These are phyloP conservation scores for Lactarius tabidus DNA, from an alignment of 768 basidiomycete species.

Conservation along the genomic window DNA sequence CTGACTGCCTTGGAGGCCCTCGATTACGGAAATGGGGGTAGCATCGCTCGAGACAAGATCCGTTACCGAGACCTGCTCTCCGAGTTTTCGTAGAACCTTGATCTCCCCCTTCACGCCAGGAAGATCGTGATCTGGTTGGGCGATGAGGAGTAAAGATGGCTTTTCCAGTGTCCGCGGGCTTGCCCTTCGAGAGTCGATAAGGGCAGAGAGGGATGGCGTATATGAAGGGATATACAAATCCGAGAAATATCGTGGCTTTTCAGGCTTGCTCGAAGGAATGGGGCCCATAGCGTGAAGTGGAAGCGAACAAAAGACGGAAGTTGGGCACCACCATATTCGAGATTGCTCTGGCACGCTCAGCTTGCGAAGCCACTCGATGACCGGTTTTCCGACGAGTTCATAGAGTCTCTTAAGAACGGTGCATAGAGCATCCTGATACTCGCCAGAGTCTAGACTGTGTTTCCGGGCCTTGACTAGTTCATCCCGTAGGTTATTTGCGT, in stretches of 20 bases:
- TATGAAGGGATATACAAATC: slow-evolving; percentile 5
- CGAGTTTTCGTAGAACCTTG: no score
- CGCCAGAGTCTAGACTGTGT: background rate
- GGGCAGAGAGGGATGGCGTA: background rate
- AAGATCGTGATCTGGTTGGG: no score
- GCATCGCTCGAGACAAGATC: background rate
- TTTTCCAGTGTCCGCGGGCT: background rate
- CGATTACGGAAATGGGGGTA: background rate
- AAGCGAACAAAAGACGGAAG: background rate
- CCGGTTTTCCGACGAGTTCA: background rate
- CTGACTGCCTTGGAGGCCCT: background rate
- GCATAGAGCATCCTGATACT: background rate
- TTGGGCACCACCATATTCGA: slow-evolving; percentile 1
- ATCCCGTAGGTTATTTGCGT: background rate
- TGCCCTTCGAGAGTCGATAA: background rate
- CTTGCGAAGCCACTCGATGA: background rate
- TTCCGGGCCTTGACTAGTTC: background rate
- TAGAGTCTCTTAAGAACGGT: background rate
- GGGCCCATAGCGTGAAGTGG: slow-evolving; percentile 13
- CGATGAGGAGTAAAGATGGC: background rate
- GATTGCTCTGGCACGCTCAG: slow-evolving; percentile 1
- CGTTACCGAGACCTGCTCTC: background rate
- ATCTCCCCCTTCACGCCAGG: no score
- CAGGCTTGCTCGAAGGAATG: background rate
- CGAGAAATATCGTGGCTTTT: slow-evolving; percentile 2